These are phyloP conservation scores for Fomitopsis schrenkii DNA, from an alignment of 1,284 basidiomycete genomes.

Conservation along the genomic window DNA sequence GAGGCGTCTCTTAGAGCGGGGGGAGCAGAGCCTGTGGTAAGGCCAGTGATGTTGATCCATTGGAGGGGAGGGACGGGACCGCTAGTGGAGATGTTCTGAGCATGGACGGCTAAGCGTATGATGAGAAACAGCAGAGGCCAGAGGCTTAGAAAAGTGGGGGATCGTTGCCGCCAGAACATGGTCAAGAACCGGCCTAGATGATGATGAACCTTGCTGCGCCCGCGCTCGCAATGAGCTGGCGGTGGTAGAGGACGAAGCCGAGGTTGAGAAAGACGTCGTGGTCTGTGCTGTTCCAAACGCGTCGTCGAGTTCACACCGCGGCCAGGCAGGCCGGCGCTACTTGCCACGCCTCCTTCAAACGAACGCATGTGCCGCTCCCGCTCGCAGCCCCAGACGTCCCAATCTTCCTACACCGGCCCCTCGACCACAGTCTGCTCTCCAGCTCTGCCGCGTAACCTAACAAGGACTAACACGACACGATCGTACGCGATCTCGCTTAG, in stretches of 20 bases:
- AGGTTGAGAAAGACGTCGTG: constrained; percentile 11
- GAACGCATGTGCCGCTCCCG: constrained; percentile 2
- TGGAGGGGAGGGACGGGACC: constrained; percentile 35
- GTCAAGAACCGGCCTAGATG: constrained; percentile 4
- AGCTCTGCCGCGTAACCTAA: background rate
- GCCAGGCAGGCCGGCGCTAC: constrained; percentile 2
- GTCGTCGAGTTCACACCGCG: constrained; percentile 7
- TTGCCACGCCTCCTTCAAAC: constrained; percentile 8
- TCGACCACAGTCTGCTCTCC: background rate
- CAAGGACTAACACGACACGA: too few species aligned
- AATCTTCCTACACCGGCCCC: background rate
- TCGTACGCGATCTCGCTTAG: too few species aligned
- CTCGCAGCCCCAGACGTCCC: background rate
- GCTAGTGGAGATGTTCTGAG: constrained; percentile 32
- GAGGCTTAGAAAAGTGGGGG: constrained; percentile 16
- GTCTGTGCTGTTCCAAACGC: constrained; percentile 14
- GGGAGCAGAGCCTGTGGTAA: constrained; percentile 47
- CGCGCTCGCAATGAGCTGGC: constrained; percentile 23
- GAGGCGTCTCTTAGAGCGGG: constrained; percentile 68
- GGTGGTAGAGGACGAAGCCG: constrained; percentile 17
- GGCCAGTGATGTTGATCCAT: constrained; percentile 68
- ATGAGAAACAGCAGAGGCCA: constrained; percentile 21
- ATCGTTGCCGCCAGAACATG: constrained; percentile 13
- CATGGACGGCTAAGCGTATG: constrained; percentile 18
- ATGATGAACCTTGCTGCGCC: constrained; percentile 15